Percentiles rank a stretch among this genome's conserved stretches.
Conservation (phyloP, 495 filamentous ascomycete genomes). For the Astrothelium macrocarpum region DNA sequence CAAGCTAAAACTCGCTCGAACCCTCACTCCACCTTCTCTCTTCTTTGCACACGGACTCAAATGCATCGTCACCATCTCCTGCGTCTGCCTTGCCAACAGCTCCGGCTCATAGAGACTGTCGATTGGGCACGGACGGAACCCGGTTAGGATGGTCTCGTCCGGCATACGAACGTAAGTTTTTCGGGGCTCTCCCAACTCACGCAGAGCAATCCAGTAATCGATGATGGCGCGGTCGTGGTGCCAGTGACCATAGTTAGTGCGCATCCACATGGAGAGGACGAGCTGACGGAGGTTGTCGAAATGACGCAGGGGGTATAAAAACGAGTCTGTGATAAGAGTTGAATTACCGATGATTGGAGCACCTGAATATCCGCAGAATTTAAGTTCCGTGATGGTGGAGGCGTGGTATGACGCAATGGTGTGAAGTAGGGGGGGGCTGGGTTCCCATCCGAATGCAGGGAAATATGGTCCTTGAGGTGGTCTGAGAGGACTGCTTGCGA, state of each 20-base stretch:
- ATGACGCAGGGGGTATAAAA: conserved; percentile 23
- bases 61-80: conserved; percentile 20
- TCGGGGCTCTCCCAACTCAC: conserved; percentile 21
- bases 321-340: conserved; percentile 22
- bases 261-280: conserved; percentile 24
- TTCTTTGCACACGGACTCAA: conserved; percentile 25
- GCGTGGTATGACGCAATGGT: conserved; percentile 24
- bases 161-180: conserved; percentile 13
- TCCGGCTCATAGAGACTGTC: conserved; percentile 21
- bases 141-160: conserved; percentile 5
- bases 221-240: conserved; percentile 27
- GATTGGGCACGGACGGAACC: conserved; percentile 20
- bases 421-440: conserved; percentile 24
- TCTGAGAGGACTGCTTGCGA: not conserved
- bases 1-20: conserved; percentile 29
- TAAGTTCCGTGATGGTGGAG: conserved; percentile 26
- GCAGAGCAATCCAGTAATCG: conserved; percentile 25
- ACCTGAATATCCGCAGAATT: conserved; percentile 29
- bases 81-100: conserved; percentile 23
- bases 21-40: conserved; percentile 24
- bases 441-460: conserved; percentile 22
- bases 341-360: conserved; percentile 18
- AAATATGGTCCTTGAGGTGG: not conserved
- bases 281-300: conserved; percentile 27
- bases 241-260: conserved; percentile 21